A percentile compares a stretch with the other conserved stretches of the same genome.
phyloP scores from a whole-genome alignment of 306 rosid genomes.

The Dryas alaskensis region DNA sequence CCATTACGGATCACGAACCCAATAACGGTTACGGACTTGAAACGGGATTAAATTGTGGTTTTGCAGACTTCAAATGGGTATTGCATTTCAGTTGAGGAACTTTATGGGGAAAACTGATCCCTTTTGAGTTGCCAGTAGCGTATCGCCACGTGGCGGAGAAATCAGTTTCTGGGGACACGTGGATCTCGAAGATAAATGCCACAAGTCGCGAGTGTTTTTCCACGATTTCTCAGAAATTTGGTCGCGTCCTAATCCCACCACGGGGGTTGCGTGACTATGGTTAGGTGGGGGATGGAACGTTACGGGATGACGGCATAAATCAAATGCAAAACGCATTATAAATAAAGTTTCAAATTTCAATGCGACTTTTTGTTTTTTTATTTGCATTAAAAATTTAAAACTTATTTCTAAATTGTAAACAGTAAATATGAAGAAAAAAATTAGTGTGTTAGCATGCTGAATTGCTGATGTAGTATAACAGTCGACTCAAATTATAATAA shows the following conservation, averaged over 20 bases:
- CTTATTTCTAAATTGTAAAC: no score
- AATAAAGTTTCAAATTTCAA: no score
- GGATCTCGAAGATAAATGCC: not conserved
- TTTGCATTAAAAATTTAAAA: no score
- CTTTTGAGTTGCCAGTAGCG: not conserved
- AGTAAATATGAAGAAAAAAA: no score
- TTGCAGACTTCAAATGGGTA: slow-evolving; percentile 19
- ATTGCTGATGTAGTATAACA: no score
- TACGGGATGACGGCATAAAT: slow-evolving; percentile 3
- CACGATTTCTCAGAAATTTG: not conserved
- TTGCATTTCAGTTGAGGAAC: slow-evolving; percentile 3
- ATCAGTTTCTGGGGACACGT: not conserved
- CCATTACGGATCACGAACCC: slow-evolving; percentile 10
- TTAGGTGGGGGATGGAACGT: not conserved
- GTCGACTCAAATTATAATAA: no score
- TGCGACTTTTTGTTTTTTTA: no score
- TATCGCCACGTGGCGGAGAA: slow-evolving; percentile 25
- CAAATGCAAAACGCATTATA: not conserved
- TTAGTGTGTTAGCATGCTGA: no score
- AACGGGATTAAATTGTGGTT: not conserved
- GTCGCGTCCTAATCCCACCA: not conserved
- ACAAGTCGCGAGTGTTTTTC: not conserved
- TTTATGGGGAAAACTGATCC: not conserved
- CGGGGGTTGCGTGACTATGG: slow-evolving; percentile 8
- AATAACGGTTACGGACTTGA: slow-evolving; percentile 9